Percentiles rank a stretch among this genome's conserved stretches.
Conservation (phyloP, 139 green algal genomes). For the Zygnema cylindricum region DNA sequence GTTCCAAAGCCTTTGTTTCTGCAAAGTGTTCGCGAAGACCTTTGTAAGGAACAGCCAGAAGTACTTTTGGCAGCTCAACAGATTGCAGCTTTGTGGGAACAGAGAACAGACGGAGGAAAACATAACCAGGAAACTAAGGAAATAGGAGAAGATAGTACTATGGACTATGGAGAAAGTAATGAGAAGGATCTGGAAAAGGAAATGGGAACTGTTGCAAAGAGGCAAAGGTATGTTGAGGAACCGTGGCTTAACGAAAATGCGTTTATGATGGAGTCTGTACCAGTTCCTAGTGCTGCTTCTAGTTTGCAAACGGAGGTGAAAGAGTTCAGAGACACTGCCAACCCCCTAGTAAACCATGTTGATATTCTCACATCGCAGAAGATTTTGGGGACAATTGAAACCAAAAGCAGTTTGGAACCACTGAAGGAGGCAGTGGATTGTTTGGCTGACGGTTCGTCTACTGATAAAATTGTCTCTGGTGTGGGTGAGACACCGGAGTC, state of each 20-base stretch:
- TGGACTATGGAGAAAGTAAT: neutral
- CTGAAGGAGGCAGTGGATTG: neutral
- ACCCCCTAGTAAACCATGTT: too few relatives aligned
- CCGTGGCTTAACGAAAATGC: neutral
- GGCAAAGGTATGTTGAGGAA: conserved; percentile 2
- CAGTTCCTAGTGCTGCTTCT: neutral
- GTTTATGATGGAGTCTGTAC: too few relatives aligned
- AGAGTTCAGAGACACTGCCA: neutral
- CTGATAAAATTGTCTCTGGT: neutral
- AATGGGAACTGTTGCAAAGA: neutral
- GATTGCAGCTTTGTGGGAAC: neutral
- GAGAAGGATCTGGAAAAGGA: neutral
- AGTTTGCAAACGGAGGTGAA: neutral
- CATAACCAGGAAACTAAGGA: neutral
- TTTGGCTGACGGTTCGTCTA: neutral
- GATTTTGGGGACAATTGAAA: neutral
- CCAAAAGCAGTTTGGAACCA: too few relatives aligned
- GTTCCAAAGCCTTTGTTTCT: conserved; percentile 28
- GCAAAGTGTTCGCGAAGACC: conserved; percentile 14
- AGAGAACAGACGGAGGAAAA: neutral
- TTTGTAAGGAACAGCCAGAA: neutral
- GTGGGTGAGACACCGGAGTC: neutral
- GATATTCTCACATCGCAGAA: neutral
- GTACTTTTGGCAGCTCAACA: neutral
- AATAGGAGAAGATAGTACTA: neutral